Evolutionary conservation across 139 green algal genomes (phyloP).

Genomic region (Zygnema circumcarinatum): DNA sequence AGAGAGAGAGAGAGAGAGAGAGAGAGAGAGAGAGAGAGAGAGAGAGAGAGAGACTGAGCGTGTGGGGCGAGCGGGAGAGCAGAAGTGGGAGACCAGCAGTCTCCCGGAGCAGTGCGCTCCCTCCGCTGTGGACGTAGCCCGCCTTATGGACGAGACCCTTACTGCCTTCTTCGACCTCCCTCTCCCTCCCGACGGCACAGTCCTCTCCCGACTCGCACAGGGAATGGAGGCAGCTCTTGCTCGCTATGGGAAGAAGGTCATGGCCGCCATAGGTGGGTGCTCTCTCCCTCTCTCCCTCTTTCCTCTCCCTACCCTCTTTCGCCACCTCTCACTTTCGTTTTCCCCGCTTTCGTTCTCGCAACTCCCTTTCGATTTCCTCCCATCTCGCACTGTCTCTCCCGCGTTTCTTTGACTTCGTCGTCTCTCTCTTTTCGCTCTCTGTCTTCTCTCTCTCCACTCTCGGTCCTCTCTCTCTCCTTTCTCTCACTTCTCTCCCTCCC

Average conservation of each 20-base stretch:
- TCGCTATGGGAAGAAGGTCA: conserved; percentile 10
- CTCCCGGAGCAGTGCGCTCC: conserved; percentile 17
- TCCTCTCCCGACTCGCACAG: not conserved
- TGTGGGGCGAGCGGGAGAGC: not conserved
- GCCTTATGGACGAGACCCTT: conserved; percentile 40
- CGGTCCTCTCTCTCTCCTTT: too few relatives aligned
- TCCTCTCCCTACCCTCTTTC: too few relatives aligned
- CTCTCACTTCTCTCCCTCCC: too few relatives aligned
- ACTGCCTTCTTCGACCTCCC: conserved; percentile 35
- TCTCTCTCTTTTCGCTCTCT: too few relatives aligned
- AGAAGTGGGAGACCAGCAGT: not conserved
- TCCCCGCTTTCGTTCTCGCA: too few relatives aligned
- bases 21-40: not conserved
- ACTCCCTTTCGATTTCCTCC: too few relatives aligned
- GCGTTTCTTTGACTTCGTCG: too few relatives aligned
- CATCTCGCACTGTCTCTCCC: too few relatives aligned
- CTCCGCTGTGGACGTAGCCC: conserved; percentile 24
- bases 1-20: not conserved
- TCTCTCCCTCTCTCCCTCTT: conserved; percentile 3
- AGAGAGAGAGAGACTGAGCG: not conserved
- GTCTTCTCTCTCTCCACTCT: too few relatives aligned
- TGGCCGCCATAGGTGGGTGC: conserved; percentile 8
- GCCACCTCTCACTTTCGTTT: not conserved
- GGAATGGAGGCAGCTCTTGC: conserved; percentile 20
- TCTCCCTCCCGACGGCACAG: not conserved